These are phyloP conservation scores for Aspergillus hiratsukae DNA, from an alignment of 2,329 filamentous ascomycete species.

Conservation along the genomic window DNA sequence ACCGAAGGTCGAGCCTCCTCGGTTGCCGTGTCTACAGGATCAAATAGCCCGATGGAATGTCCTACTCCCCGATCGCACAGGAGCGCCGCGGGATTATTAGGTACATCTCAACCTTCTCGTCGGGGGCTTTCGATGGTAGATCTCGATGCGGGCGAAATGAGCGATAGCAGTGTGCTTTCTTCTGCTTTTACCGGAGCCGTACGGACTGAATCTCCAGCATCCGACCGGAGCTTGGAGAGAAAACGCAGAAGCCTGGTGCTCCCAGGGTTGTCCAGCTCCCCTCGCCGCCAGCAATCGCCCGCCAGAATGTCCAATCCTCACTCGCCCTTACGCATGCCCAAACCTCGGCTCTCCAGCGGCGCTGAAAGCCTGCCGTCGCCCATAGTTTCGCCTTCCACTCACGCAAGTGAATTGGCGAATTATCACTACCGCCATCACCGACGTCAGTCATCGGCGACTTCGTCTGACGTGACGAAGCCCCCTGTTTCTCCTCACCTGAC, in stretches of 20 bases:
- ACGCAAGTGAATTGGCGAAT: conserved; percentile 63
- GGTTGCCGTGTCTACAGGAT: conserved; percentile 70
- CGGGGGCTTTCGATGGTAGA: conserved; percentile 76
- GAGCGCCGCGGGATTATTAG: conserved; percentile 53
- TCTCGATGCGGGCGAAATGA: conserved; percentile 73
- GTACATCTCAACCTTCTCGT: conserved; percentile 58
- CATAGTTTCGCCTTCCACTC: conserved; percentile 81
- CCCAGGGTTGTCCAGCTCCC: conserved; percentile 67
- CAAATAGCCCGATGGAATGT: conserved; percentile 85
- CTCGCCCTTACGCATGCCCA: conserved; percentile 79
- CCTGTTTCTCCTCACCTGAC: conserved; percentile 79
- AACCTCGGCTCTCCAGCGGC: conserved; percentile 63
- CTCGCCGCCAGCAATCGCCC: conserved; percentile 82
- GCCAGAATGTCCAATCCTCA: conserved; percentile 70
- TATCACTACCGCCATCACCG: conserved; percentile 65
- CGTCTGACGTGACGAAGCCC: conserved; percentile 63
- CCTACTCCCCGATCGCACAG: conserved; percentile 84
- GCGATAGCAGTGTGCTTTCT: conserved; percentile 83
- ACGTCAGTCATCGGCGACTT: conserved; percentile 84
- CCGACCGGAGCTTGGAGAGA: conserved; percentile 78
- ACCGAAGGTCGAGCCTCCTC: conserved; percentile 54
- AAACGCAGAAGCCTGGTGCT: conserved; percentile 85
- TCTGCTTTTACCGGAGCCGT: conserved; percentile 67
- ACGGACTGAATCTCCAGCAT: conserved; percentile 84
- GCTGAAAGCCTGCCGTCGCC: conserved; percentile 66